Evolutionary conservation across 768 basidiomycete species (phyloP).

Genomic region (Tricholoma bakamatsutake): DNA sequence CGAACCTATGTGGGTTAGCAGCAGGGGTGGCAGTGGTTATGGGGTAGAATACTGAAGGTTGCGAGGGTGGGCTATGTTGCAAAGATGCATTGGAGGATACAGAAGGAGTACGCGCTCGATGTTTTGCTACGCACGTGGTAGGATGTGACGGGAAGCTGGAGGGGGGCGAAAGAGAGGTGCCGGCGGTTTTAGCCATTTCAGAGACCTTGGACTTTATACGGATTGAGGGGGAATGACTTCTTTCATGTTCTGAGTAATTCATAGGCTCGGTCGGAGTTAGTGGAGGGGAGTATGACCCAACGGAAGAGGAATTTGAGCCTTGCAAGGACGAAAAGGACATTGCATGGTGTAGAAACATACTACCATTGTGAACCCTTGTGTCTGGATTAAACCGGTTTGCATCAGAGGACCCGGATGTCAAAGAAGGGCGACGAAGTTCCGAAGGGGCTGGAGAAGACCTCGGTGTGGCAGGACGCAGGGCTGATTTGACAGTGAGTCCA

Average conservation of each 20-base stretch:
- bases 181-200: slow-evolving; percentile 32
- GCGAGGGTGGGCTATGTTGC: slow-evolving; percentile 21
- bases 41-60: slow-evolving; percentile 38
- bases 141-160: slow-evolving; percentile 19
- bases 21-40: slow-evolving; percentile 51
- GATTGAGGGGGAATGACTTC: slow-evolving; percentile 22
- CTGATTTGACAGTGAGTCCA: slow-evolving; percentile 17
- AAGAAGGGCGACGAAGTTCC: slow-evolving; percentile 23
- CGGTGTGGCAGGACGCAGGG: slow-evolving; percentile 26
- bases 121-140: slow-evolving; percentile 19
- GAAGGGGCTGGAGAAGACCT: slow-evolving; percentile 25
- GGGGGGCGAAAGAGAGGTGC: slow-evolving; percentile 15
- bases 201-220: slow-evolving; percentile 63
- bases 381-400: slow-evolving; percentile 11
- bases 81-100: slow-evolving; percentile 31
- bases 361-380: slow-evolving; percentile 22
- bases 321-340: slow-evolving; percentile 32
- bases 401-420: slow-evolving; percentile 22
- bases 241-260: slow-evolving; percentile 7
- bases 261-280: slow-evolving; percentile 10
- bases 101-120: slow-evolving; percentile 34
- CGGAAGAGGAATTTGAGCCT: slow-evolving; percentile 14
- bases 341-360: slow-evolving; percentile 31
- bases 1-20: slow-evolving; percentile 54
- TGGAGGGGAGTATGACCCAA: slow-evolving; percentile 15